phyloP scores from a whole-genome alignment of 495 filamentous ascomycete genomes.

The Xylaria curta region DNA sequence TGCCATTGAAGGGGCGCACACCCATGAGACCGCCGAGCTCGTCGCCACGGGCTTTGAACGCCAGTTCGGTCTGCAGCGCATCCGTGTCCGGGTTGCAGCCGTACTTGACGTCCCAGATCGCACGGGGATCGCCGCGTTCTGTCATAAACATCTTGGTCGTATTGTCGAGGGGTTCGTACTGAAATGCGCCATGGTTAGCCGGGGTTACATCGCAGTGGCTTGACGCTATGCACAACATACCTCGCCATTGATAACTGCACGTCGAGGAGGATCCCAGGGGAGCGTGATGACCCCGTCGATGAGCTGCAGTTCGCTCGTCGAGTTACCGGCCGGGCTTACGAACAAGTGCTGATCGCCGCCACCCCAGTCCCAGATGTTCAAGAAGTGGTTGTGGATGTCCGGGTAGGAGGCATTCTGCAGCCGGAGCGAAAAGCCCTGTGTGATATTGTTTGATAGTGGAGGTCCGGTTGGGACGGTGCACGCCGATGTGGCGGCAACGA shows the following conservation, averaged over 20 bases:
- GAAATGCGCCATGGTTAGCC: constrained; percentile 7
- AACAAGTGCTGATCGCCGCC: constrained; percentile 59
- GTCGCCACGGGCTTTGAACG: constrained; percentile 43
- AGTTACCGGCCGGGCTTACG: constrained; percentile 54
- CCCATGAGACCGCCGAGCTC: constrained; percentile 51
- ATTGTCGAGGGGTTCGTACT: constrained; percentile 59
- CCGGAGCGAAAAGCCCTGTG: constrained; percentile 50
- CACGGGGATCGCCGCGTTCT: constrained; percentile 52
- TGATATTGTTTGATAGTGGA: constrained; percentile 49
- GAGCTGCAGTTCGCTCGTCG: constrained; percentile 54
- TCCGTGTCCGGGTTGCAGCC: constrained; percentile 59
- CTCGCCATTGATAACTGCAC: constrained; percentile 56
- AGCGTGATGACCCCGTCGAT: constrained; percentile 51
- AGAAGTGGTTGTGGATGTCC: constrained; percentile 54
- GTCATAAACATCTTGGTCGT: constrained; percentile 66
- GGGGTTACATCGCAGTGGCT: constrained; percentile 15
- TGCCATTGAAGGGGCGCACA: constrained; percentile 48
- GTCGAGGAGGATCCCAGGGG: constrained; percentile 42
- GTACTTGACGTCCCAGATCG: constrained; percentile 54
- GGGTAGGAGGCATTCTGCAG: constrained; percentile 58
- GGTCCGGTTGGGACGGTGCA: constrained; percentile 48
- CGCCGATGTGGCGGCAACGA: constrained; percentile 37
- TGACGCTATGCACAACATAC: constrained; percentile 36
- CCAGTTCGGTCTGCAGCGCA: constrained; percentile 50
- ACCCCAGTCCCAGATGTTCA: constrained; percentile 57